These are phyloP conservation scores for Graphiopsis chlorocephala DNA, from an alignment of 2,329 filamentous ascomycete genomes.

Conservation along the genomic window DNA sequence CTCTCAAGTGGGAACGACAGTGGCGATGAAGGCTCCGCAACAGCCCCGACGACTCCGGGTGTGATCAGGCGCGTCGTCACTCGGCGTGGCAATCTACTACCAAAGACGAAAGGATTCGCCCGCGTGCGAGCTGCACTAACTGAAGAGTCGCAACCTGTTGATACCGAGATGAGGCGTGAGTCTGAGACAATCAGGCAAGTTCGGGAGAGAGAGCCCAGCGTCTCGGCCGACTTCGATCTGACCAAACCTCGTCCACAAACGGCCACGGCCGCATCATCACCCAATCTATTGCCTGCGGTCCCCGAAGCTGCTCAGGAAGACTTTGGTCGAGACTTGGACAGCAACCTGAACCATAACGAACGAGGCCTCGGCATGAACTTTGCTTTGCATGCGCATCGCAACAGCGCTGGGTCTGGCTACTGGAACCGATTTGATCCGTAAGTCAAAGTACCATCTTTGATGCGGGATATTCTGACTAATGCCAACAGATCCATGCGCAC, in stretches of 20 bases:
- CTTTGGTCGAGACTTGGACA: conserved; percentile 60
- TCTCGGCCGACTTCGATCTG: conserved; percentile 36
- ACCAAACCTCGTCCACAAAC: conserved; percentile 42
- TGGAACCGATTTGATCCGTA: conserved; percentile 75
- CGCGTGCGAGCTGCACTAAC: conserved; percentile 84
- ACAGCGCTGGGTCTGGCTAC: conserved; percentile 69
- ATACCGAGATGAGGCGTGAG: conserved; percentile 84
- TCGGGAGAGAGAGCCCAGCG: conserved; percentile 70
- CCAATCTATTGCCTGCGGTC: conserved; percentile 58
- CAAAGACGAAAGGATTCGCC: conserved; percentile 94
- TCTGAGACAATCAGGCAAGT: conserved; percentile 95
- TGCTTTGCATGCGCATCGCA: conserved; percentile 69
- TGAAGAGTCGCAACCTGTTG: conserved; percentile 83
- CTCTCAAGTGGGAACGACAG: conserved; percentile 77
- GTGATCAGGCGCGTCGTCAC: conserved; percentile 83
- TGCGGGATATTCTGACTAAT: neutral
- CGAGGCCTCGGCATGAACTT: conserved; percentile 63
- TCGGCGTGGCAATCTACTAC: conserved; percentile 82
- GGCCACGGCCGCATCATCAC: conserved; percentile 65
- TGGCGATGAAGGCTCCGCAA: conserved; percentile 62
- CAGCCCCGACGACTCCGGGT: conserved; percentile 56
- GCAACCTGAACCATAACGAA: conserved; percentile 23
- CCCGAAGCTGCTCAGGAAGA: conserved; percentile 63
- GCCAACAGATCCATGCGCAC: conserved; percentile 47
- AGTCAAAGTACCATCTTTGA: neutral